phyloP scores from a whole-genome alignment of 2,329 filamentous ascomycete genomes.

The Alternaria gansuensis region DNA sequence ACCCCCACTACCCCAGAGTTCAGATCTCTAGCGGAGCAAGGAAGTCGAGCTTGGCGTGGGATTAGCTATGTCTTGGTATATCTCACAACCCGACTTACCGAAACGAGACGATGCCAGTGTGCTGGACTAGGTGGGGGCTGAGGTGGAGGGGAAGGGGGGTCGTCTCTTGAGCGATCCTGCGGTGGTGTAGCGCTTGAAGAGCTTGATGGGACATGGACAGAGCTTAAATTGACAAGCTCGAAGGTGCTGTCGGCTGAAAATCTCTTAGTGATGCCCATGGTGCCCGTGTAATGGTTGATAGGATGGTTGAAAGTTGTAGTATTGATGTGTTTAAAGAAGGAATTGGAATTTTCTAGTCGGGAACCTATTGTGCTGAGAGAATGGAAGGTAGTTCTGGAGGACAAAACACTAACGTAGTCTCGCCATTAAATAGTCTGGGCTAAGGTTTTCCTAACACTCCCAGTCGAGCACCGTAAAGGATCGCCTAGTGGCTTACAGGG shows the following conservation, averaged over 20 bases:
- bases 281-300: background rate
- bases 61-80: constrained; percentile 23
- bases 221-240: constrained; percentile 1
- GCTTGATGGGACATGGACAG: background rate
- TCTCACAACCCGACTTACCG: constrained; percentile 25
- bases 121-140: constrained; percentile 53
- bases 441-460: constrained; percentile 16
- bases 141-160: constrained; percentile 53
- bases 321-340: background rate
- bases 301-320: background rate
- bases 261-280: constrained; percentile 12
- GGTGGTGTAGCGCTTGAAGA: constrained; percentile 14
- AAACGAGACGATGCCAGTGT: constrained; percentile 38
- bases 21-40: constrained; percentile 31
- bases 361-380: constrained; percentile 3
- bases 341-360: background rate
- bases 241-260: background rate
- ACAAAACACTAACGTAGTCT: constrained; percentile 34
- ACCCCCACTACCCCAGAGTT: constrained; percentile 15
- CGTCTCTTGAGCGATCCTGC: constrained; percentile 45
- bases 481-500: constrained; percentile 32
- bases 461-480: constrained; percentile 5
- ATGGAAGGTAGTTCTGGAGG: constrained; percentile 8
- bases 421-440: constrained; percentile 41
- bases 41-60: constrained; percentile 30